phyloP scores from a whole-genome alignment of 2,329 filamentous ascomycete species.

The Phaeosphaeriaceae sp. region DNA sequence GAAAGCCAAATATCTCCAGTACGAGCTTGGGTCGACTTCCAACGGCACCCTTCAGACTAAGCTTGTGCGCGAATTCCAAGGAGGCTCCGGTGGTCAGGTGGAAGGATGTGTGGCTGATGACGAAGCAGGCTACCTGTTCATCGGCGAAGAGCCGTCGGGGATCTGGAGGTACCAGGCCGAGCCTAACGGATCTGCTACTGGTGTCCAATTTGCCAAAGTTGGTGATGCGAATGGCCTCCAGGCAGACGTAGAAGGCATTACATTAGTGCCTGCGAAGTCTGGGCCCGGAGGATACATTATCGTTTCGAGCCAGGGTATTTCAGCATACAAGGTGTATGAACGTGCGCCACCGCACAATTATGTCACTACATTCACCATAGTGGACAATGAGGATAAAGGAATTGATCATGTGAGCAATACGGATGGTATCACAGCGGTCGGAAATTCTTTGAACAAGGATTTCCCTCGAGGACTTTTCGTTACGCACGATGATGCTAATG shows the following conservation, averaged over 20 bases:
- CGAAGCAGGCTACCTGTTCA: constrained; percentile 57
- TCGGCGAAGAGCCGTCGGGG: constrained; percentile 60
- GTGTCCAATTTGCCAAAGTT: constrained; percentile 50
- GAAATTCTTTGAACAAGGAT: constrained; percentile 49
- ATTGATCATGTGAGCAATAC: constrained; percentile 62
- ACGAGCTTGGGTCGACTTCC: constrained; percentile 52
- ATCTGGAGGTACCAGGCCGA: constrained; percentile 62
- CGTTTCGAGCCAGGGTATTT: constrained; percentile 61
- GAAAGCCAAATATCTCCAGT: constrained; percentile 61
- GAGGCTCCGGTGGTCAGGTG: constrained; percentile 60
- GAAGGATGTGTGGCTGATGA: constrained; percentile 63
- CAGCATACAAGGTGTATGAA: constrained; percentile 60
- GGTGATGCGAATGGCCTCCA: constrained; percentile 55
- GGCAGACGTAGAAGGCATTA: constrained; percentile 63
- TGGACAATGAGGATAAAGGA: constrained; percentile 49
- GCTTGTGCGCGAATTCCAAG: constrained; percentile 60
- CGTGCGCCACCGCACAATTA: constrained; percentile 58
- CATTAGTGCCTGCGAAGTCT: constrained; percentile 55
- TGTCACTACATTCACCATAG: constrained; percentile 58
- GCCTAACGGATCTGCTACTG: constrained; percentile 49
- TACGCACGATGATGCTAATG: constrained; percentile 62
- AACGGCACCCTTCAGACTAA: constrained; percentile 54
- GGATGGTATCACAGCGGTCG: constrained; percentile 59
- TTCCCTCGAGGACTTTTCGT: constrained; percentile 54
- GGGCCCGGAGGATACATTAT: constrained; percentile 58